These are phyloP conservation scores for Neltuma alba DNA, from an alignment of 306 rosid genomes.

Conservation along the genomic window DNA sequence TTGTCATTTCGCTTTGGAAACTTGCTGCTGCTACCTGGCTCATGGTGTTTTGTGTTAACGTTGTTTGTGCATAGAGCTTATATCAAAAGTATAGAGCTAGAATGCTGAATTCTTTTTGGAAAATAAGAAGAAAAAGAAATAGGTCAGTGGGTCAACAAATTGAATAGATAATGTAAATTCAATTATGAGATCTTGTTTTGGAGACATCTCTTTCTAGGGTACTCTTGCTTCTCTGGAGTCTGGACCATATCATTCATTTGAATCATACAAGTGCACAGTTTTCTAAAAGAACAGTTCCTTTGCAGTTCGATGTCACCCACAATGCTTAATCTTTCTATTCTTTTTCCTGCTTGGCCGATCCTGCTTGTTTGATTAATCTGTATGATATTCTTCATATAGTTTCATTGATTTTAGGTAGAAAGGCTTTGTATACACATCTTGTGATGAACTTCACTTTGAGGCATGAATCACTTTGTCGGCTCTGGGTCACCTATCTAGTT, in stretches of 20 bases:
- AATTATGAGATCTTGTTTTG: neutral
- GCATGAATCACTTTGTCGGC: slow-evolving; percentile 8
- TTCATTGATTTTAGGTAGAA: neutral
- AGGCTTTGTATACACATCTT: neutral
- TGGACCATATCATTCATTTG: slow-evolving; percentile 1
- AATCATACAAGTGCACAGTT: neutral
- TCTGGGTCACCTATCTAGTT: neutral
- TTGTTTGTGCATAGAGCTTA: neutral
- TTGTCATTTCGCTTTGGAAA: neutral
- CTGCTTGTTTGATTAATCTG: neutral
- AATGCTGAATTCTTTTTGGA: neutral
- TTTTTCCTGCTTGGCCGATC: neutral
- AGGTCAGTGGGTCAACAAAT: neutral
- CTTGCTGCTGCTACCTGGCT: neutral
- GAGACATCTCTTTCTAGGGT: slow-evolving; percentile 5
- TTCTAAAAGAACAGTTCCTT: neutral
- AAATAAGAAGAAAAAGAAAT: neutral
- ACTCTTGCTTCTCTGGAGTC: slow-evolving; percentile 4
- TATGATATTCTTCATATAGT: slow-evolving; percentile 5
- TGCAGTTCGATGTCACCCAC: neutral
- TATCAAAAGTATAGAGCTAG: neutral
- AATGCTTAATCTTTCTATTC: neutral
- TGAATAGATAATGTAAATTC: neutral
- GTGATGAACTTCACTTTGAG: neutral
- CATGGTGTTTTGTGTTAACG: neutral